A percentile compares a stretch with the other conserved stretches of the same genome.
These are phyloP conservation scores for Naumovozyma castellii DNA, from an alignment of 805 yeast genomes.

Conservation along the genomic window DNA sequence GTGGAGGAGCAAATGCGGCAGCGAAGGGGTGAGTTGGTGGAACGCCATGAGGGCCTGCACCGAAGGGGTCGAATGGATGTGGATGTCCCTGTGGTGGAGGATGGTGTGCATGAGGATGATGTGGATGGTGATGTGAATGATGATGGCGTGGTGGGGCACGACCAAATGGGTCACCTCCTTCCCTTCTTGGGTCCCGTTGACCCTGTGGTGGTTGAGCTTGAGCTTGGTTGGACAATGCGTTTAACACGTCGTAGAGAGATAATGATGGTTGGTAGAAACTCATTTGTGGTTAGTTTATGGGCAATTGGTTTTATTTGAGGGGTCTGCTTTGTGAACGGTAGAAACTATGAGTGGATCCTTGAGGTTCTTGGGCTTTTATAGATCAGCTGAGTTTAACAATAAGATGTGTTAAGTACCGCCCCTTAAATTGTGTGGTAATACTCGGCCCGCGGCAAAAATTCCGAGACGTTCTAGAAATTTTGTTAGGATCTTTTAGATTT, in stretches of 20 bases:
- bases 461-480: too few species aligned
- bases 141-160: background rate
- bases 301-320: too few species aligned
- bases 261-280: constrained; percentile 26
- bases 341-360: too few species aligned
- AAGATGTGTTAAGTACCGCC: too few species aligned
- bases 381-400: too few species aligned
- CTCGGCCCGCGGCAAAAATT: too few species aligned
- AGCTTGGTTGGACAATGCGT: constrained; percentile 20
- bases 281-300: too few species aligned
- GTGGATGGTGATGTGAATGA: constrained; percentile 2
- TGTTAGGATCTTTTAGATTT: too few species aligned
- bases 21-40: background rate
- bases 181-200: too few species aligned
- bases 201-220: constrained; percentile 5
- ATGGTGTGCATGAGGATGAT: background rate
- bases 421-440: too few species aligned
- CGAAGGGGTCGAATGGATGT: background rate
- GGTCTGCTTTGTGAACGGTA: background rate
- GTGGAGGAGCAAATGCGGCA: background rate
- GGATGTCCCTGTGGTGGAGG: constrained; percentile 1
- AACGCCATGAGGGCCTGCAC: background rate
- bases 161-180: too few species aligned
- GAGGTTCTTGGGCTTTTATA: too few species aligned
- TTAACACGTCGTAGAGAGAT: constrained; percentile 24